Conservation (phyloP, 108 stramenopile species). For the Fragilaria crotonensis region DNA sequence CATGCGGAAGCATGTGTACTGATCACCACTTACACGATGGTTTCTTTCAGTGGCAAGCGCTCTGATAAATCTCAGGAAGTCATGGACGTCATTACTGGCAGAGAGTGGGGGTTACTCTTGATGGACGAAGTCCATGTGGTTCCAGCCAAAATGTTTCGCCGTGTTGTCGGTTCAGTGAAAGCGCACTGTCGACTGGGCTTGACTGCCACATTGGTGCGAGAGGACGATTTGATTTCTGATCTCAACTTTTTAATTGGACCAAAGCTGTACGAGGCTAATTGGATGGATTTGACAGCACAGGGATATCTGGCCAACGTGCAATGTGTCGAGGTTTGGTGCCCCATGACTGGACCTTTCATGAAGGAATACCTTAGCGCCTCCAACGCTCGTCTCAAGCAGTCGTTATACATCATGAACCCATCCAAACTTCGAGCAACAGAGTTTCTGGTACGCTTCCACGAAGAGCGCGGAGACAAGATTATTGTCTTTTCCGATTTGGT, state of each 20-base stretch:
- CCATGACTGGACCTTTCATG: constrained; percentile 97
- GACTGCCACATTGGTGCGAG: constrained; percentile 97
- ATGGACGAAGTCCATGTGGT: constrained; percentile 99
- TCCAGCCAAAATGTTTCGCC: constrained; percentile 91
- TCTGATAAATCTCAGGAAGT: constrained; percentile 81
- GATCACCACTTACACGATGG: constrained; percentile 98
- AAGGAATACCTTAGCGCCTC: constrained; percentile 85
- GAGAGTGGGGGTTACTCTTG: constrained; percentile 98
- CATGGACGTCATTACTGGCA: constrained; percentile 79
- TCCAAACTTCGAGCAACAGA: constrained; percentile 89
- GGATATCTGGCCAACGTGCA: constrained; percentile 99
- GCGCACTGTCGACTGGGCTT: constrained; percentile 97
- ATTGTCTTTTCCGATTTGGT: constrained; percentile 97
- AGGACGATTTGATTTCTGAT: constrained; percentile 96
- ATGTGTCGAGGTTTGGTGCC: constrained; percentile 98
- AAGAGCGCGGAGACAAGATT: constrained; percentile 94
- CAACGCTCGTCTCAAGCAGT: constrained; percentile 76
- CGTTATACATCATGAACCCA: constrained; percentile 98
- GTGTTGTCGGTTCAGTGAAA: constrained; percentile 87
- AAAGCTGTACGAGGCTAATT: constrained; percentile 99
- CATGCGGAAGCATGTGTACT: constrained; percentile 88
- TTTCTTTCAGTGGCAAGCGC: constrained; percentile 83
- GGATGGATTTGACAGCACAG: constrained; percentile 98
- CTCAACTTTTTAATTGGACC: constrained; percentile 98
- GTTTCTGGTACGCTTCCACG: constrained; percentile 89